phyloP scores from a whole-genome alignment of 2,329 filamentous ascomycete species.

The Fusarium sp. region DNA sequence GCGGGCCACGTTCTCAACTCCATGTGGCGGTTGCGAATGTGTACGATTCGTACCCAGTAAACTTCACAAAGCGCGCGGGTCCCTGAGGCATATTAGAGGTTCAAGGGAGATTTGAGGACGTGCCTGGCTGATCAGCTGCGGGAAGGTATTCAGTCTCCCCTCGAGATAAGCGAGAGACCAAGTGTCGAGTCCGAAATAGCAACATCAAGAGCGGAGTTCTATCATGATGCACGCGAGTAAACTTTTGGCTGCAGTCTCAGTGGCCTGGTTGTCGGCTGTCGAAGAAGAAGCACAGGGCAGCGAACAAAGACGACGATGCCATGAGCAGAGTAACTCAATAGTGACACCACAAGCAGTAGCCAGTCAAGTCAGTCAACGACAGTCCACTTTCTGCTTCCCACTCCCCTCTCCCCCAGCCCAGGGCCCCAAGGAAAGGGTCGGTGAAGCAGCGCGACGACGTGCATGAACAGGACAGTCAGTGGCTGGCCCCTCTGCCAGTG shows the following conservation, averaged over 20 bases:
- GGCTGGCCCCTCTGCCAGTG: slow-evolving; percentile 40
- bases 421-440: slow-evolving; percentile 44
- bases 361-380: slow-evolving; percentile 23
- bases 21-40: slow-evolving; percentile 44
- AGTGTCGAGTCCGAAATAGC: background rate
- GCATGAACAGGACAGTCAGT: slow-evolving; percentile 51
- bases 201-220: slow-evolving; percentile 14
- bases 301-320: slow-evolving; percentile 1
- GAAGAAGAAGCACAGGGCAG: slow-evolving; percentile 10
- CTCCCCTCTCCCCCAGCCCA: slow-evolving; percentile 12
- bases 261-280: slow-evolving; percentile 4
- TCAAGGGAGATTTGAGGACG: slow-evolving; percentile 5
- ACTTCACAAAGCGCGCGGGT: slow-evolving; percentile 31
- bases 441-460: slow-evolving; percentile 48
- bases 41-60: slow-evolving; percentile 30
- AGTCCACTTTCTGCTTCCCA: slow-evolving; percentile 37
- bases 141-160: background rate
- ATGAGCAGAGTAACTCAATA: slow-evolving; percentile 14
- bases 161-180: background rate
- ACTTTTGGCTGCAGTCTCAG: slow-evolving; percentile 13
- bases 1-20: slow-evolving; percentile 48
- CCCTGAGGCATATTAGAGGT: slow-evolving; percentile 29
- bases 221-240: slow-evolving; percentile 4
- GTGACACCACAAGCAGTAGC: slow-evolving; percentile 21
- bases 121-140: background rate